A percentile compares a stretch with the other conserved stretches of the same genome.
Evolutionary conservation across 805 yeast species (phyloP).

Genomic region (Sugiyamaella lignohabitans): DNA sequence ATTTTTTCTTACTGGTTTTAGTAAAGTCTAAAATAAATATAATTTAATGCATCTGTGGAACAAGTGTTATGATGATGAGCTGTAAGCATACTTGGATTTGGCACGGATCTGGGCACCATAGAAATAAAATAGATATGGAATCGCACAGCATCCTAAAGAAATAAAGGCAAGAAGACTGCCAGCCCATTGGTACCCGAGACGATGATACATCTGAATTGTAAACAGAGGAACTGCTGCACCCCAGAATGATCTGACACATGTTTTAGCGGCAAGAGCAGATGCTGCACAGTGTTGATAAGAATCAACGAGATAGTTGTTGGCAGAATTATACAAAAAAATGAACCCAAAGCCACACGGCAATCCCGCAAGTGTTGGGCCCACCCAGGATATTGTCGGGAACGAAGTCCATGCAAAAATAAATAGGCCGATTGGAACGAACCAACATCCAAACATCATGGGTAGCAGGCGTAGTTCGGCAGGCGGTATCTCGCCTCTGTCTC

Average conservation of each 20-base stretch:
- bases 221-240: constrained; percentile 67
- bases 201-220: constrained; percentile 50
- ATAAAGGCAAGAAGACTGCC: constrained; percentile 46
- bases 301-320: constrained; percentile 47
- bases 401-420: constrained; percentile 59
- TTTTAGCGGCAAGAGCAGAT: constrained; percentile 59
- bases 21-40: too few species aligned
- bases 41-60: too few species aligned
- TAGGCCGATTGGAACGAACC: constrained; percentile 46
- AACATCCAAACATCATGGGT: constrained; percentile 52
- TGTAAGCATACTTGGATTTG: constrained; percentile 61
- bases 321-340: constrained; percentile 48
- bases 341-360: constrained; percentile 40
- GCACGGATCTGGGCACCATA: constrained; percentile 44
- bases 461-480: constrained; percentile 54
- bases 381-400: constrained; percentile 45
- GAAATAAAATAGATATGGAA: constrained; percentile 48
- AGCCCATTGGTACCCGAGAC: constrained; percentile 55
- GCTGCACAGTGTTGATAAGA: constrained; percentile 64
- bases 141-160: constrained; percentile 44
- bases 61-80: too few species aligned
- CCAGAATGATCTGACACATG: constrained; percentile 56
- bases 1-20: too few species aligned
- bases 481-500: constrained; percentile 38
- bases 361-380: constrained; percentile 43